phyloP scores from a whole-genome alignment of 169 alveolate genomes.

The Plasmodium cynomolgi region DNA sequence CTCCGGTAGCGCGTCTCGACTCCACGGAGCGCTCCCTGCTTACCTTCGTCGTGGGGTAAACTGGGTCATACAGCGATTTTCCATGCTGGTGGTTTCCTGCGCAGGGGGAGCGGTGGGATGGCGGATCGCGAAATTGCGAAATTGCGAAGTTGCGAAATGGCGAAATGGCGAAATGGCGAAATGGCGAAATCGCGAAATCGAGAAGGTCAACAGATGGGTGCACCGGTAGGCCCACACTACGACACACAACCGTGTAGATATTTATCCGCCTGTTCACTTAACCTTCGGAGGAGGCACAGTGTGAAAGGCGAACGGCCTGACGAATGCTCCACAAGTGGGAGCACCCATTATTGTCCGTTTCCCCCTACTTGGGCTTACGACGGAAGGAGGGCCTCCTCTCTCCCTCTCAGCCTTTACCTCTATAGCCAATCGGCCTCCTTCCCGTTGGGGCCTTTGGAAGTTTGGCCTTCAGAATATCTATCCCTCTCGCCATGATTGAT shows the following conservation, averaged over 20 bases:
- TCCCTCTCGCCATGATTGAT: constrained; percentile 12
- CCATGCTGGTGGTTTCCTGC: constrained; percentile 90
- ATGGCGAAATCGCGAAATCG: too few relatives aligned
- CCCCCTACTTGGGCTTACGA: neutral
- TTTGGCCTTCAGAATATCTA: constrained; percentile 40
- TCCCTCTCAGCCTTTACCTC: constrained; percentile 7
- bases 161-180: too few relatives aligned
- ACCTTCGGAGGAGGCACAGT: neutral
- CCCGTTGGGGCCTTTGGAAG: constrained; percentile 69
- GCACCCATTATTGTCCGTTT: neutral
- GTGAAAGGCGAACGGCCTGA: neutral
- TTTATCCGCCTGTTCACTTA: neutral
- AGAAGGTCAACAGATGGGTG: neutral
- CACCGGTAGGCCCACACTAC: neutral
- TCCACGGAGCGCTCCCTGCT: neutral
- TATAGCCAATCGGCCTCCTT: constrained; percentile 69
- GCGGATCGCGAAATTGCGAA: too few relatives aligned
- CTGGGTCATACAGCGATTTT: constrained; percentile 88
- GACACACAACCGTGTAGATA: neutral
- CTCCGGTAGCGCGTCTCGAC: too few relatives aligned
- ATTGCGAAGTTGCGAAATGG: too few relatives aligned
- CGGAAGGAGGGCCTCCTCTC: neutral
- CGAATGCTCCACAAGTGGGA: neutral
- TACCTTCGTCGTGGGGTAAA: constrained; percentile 90
- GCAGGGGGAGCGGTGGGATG: neutral